Conservation (phyloP, 176 grass and related monocot genomes). For the Triticum timopheevii region DNA sequence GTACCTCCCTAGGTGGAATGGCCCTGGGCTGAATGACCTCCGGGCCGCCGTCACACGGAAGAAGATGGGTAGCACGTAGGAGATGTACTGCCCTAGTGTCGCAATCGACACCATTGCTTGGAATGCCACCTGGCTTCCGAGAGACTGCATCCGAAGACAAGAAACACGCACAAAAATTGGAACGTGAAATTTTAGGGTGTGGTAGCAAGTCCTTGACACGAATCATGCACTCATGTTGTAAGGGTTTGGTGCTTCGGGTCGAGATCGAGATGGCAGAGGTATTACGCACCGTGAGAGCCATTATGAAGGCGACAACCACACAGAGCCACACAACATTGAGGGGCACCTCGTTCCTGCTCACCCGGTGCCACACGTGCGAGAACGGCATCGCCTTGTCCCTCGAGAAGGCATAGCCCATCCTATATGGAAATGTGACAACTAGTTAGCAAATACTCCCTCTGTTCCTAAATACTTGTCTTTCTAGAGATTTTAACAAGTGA, state of each 20-base stretch:
- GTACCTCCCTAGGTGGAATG: constrained; percentile 74
- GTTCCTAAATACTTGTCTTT: no score
- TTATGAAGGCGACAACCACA: constrained; percentile 40
- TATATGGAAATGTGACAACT: neutral
- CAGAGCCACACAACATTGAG: constrained; percentile 90
- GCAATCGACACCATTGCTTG: constrained; percentile 99
- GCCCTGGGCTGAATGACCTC: constrained; percentile 56
- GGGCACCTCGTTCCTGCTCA: constrained; percentile 72
- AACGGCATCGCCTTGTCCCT: constrained; percentile 88
- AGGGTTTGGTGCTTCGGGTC: no score
- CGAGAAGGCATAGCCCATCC: constrained; percentile 89
- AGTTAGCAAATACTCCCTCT: no score
- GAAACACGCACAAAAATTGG: no score
- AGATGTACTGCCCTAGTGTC: constrained; percentile 77
- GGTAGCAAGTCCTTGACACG: no score
- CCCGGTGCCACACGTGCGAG: constrained; percentile 75
- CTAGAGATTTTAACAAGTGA: no score
- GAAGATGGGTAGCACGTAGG: constrained; percentile 84
- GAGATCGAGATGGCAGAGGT: no score
- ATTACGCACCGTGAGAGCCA: no score
- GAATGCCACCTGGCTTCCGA: constrained; percentile 86
- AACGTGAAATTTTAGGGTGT: no score
- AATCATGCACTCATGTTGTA: no score
- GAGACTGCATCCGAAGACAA: constrained; percentile 40
- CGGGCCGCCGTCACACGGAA: constrained; percentile 72